A percentile compares a stretch with the other conserved stretches of the same genome.
Evolutionary conservation across 192 early-diverging fungal species (phyloP).

Genomic region (Geosiphon pyriformis): DNA sequence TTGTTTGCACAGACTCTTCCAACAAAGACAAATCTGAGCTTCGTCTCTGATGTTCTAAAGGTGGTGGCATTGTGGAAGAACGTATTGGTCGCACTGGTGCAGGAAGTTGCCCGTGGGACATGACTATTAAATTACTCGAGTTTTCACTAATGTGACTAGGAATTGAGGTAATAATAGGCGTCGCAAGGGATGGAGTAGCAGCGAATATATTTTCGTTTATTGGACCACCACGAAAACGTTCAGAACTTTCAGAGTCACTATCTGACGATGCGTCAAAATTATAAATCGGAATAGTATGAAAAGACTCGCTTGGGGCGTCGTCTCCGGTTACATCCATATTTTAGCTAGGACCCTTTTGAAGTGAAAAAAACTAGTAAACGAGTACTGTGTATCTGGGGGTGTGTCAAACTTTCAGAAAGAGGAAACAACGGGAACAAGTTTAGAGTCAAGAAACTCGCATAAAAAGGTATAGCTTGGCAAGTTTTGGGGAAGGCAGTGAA

Average conservation of each 20-base stretch:
- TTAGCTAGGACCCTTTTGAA: too few species aligned
- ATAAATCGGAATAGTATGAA: constrained; percentile 24
- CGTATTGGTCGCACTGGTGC: constrained; percentile 8
- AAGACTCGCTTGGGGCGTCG: constrained; percentile 12
- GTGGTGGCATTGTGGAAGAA: constrained; percentile 4
- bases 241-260: constrained; percentile 17
- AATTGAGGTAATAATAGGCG: background rate
- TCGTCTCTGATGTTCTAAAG: constrained; percentile 1
- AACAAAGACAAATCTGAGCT: constrained; percentile 15
- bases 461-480: too few species aligned
- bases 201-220: background rate
- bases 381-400: too few species aligned
- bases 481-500: too few species aligned
- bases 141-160: too few species aligned
- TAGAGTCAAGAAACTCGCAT: too few species aligned
- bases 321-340: background rate
- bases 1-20: constrained; percentile 22
- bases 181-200: background rate
- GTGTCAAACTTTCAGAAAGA: too few species aligned
- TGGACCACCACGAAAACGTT: background rate
- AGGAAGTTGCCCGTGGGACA: background rate
- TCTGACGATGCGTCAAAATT: constrained; percentile 25
- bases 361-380: too few species aligned
- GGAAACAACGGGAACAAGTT: too few species aligned
- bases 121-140: too few species aligned